Percentiles rank a stretch among this genome's conserved stretches.
phyloP scores from a whole-genome alignment of 2,329 filamentous ascomycete genomes.

The Alternaria consortialis region DNA sequence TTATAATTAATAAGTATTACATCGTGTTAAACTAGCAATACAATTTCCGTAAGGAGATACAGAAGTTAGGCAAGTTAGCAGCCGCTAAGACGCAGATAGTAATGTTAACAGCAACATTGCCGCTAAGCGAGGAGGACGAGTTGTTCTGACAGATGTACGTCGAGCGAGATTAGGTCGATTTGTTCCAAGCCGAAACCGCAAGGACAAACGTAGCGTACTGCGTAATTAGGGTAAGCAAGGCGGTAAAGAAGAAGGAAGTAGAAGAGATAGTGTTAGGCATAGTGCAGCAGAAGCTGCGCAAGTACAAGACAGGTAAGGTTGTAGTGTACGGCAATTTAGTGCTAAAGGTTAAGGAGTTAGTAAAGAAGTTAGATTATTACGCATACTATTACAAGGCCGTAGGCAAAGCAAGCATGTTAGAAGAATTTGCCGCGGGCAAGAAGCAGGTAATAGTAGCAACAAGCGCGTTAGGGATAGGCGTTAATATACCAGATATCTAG shows the following conservation, averaged over 20 bases:
- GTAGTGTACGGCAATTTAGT: too few relatives aligned
- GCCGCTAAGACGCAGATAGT: constrained; percentile 30
- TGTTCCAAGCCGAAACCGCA: not conserved
- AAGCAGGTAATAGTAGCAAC: too few relatives aligned
- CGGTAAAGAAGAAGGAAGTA: too few relatives aligned
- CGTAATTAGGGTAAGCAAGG: not conserved
- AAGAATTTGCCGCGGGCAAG: too few relatives aligned
- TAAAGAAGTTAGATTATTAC: too few relatives aligned
- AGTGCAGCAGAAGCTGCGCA: too few relatives aligned
- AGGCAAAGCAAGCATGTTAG: too few relatives aligned
- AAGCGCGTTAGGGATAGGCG: constrained; percentile 17
- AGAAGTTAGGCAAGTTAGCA: constrained; percentile 25
- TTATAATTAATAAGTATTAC: constrained; percentile 32
- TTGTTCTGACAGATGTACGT: constrained; percentile 20
- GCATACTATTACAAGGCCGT: too few relatives aligned
- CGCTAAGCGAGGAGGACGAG: constrained; percentile 24
- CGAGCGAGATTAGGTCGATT: constrained; percentile 13
- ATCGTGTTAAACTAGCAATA: constrained; percentile 28
- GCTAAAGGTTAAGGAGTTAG: too few relatives aligned
- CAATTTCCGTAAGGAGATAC: constrained; percentile 21
- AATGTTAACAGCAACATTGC: constrained; percentile 31
- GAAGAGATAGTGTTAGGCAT: too few relatives aligned
- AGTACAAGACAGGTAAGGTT: too few relatives aligned
- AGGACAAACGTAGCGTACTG: constrained; percentile 15
- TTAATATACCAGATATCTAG: constrained; percentile 10